Evolutionary conservation across 2,329 filamentous ascomycete genomes (phyloP).

Genomic region (Ascochyta clinopodiicola): DNA sequence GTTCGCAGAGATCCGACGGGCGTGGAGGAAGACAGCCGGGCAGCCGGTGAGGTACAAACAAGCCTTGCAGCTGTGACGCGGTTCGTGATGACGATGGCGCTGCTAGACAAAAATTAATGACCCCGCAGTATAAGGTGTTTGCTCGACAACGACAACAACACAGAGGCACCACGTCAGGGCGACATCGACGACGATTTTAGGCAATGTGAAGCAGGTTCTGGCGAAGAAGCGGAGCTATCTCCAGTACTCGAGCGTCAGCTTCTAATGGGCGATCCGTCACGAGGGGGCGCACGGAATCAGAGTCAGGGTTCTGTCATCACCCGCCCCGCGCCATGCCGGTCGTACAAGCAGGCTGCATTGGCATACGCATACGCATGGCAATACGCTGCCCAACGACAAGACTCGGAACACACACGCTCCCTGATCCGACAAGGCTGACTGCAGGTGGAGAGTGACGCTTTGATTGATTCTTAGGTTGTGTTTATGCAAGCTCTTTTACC

Average conservation of each 20-base stretch:
- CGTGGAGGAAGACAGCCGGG: slow-evolving; percentile 13
- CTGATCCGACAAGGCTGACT: slow-evolving; percentile 3
- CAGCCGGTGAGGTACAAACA: slow-evolving; percentile 21
- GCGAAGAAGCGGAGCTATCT: neutral
- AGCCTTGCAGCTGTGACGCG: slow-evolving; percentile 23
- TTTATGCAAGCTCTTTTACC: slow-evolving; percentile 45
- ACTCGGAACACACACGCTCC: slow-evolving; percentile 15
- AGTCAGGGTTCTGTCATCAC: slow-evolving; percentile 1
- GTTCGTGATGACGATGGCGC: slow-evolving; percentile 33
- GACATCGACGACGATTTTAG: neutral
- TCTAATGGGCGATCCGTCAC: slow-evolving; percentile 9
- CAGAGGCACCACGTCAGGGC: slow-evolving; percentile 9
- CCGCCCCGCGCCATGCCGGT: slow-evolving; percentile 10
- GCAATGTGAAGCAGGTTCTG: slow-evolving; percentile 8
- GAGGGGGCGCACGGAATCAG: slow-evolving; percentile 4
- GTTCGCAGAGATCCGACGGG: neutral
- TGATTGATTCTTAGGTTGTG: neutral
- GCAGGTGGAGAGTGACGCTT: neutral
- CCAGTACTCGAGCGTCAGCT: slow-evolving; percentile 4
- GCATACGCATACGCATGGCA: neutral
- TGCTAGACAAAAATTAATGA: slow-evolving; percentile 26
- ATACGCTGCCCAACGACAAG: slow-evolving; percentile 19
- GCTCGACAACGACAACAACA: neutral
- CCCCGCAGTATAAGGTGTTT: slow-evolving; percentile 21
- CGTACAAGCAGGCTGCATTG: neutral